Evolutionary conservation across 768 basidiomycete genomes (phyloP).

Genomic region (Lactarius trivialis): DNA sequence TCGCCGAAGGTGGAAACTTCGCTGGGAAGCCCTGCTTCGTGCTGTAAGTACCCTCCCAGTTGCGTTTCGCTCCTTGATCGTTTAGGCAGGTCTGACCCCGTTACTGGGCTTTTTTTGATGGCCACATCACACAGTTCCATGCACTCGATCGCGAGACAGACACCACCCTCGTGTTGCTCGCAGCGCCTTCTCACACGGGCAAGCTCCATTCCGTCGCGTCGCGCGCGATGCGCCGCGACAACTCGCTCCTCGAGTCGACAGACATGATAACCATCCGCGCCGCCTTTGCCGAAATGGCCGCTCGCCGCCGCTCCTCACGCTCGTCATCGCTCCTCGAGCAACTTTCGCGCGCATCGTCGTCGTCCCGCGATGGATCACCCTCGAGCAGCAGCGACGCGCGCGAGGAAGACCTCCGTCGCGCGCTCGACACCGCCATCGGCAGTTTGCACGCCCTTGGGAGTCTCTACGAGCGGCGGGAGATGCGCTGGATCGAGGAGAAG

Average conservation of each 20-base stretch:
- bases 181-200: constrained; percentile 66
- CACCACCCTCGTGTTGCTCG: constrained; percentile 66
- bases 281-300: constrained; percentile 54
- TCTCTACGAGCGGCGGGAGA: constrained; percentile 65
- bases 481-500: constrained; percentile 68
- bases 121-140: constrained; percentile 57
- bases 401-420: constrained; percentile 62
- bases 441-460: constrained; percentile 56
- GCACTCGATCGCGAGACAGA: constrained; percentile 75
- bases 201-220: constrained; percentile 60
- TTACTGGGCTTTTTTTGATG: constrained; percentile 16
- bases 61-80: constrained; percentile 7
- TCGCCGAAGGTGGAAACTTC: constrained; percentile 63
- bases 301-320: constrained; percentile 44
- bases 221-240: constrained; percentile 59
- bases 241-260: constrained; percentile 39
- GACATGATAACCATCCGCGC: constrained; percentile 48
- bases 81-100: constrained; percentile 32
- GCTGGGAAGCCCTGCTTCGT: constrained; percentile 69
- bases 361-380: constrained; percentile 51
- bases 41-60: constrained; percentile 41
- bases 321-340: constrained; percentile 45
- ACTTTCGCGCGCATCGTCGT: constrained; percentile 35
- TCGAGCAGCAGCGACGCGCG: constrained; percentile 38
- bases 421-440: constrained; percentile 59